phyloP scores from a whole-genome alignment of 208 protist species.

The Leishmania mexicana region DNA sequence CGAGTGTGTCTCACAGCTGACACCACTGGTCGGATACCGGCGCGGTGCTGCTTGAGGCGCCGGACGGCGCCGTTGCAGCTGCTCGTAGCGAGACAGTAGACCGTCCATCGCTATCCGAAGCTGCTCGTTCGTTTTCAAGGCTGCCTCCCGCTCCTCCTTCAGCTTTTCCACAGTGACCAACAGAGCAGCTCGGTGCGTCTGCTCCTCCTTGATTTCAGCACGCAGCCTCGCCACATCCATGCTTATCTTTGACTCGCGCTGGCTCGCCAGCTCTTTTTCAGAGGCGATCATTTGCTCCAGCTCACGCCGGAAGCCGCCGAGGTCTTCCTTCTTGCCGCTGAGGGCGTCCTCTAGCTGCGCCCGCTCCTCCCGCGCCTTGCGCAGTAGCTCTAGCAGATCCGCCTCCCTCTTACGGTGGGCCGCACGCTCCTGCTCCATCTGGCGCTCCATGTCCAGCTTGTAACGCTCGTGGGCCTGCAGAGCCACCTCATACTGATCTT shows the following conservation, averaged over 20 bases:
- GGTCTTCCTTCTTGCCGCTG: slow-evolving; percentile 46
- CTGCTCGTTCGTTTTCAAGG: slow-evolving; percentile 63
- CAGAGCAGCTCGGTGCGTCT: slow-evolving; percentile 44
- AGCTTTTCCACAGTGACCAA: slow-evolving; percentile 61
- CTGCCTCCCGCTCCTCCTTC: slow-evolving; percentile 60
- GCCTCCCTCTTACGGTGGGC: slow-evolving; percentile 74
- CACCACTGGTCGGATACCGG: neutral
- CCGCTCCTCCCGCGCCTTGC: slow-evolving; percentile 67
- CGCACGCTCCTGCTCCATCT: slow-evolving; percentile 81
- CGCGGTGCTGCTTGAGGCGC: neutral
- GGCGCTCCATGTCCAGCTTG: slow-evolving; percentile 86
- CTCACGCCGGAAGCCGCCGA: slow-evolving; percentile 71
- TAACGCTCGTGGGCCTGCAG: slow-evolving; percentile 84
- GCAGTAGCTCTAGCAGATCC: slow-evolving; percentile 77
- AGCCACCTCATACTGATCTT: slow-evolving; percentile 86
- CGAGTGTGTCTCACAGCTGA: neutral
- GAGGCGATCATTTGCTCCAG: slow-evolving; percentile 76
- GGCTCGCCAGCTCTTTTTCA: slow-evolving; percentile 60
- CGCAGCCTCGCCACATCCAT: slow-evolving; percentile 66
- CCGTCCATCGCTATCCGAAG: slow-evolving; percentile 77
- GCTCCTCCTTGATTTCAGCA: slow-evolving; percentile 61
- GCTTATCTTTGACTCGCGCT: slow-evolving; percentile 62
- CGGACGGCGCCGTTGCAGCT: slow-evolving; percentile 14
- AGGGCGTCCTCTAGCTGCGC: slow-evolving; percentile 59
- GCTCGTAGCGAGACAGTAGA: slow-evolving; percentile 39